Evolutionary conservation across 176 grass and related monocot species (phyloP), one percentile per base, ranked within the genome.

Genomic region (Otatea glauca): DNA sequence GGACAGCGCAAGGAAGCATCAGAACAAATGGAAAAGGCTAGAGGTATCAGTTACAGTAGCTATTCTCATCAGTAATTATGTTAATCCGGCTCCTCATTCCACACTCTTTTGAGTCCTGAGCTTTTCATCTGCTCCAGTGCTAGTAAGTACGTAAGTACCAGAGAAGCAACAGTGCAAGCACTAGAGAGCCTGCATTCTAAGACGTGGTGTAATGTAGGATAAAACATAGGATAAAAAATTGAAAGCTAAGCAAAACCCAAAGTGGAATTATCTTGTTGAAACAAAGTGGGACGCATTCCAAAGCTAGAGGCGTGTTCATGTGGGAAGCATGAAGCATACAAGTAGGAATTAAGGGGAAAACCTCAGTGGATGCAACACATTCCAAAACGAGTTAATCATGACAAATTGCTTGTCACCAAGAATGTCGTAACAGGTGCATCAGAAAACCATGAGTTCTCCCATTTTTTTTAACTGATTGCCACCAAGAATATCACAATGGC

Each of bases 21-120:
- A 60, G 72, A 81, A 60, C 41, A 54, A 75, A 25, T 20, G 9
- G 5, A 54, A 32, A 66, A 72, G 4, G 27, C 11, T 21, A 76
- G 37, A 81, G 6, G 20, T 3, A n/a, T 79, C 37, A 51, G 37
- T 48, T 48, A 78, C 48, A 55, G 24, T 82, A 25, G 47, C 17
- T 6, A 48, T 20, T 84, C 25, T 49, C 20, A 27, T 71, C 55
- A 79, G 55, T 67, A 67, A 37, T 47, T 35, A 49, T 85, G 82
- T 51, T 54, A 47, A 68, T 67, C 44, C 65, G 15, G 5, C 43
- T 64, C 18, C 6, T 43, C 47, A 76, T 42, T 74, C 70, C 45
- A 67, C 44, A 76, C 27, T 75, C 61, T 27, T 11, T 27, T 11
- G 29, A 59, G 74, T n/a, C 61, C 16, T 68, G 48, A 55, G 34